Percentiles rank a stretch among this genome's conserved stretches.
Conservation (phyloP, 805 yeast genomes). For the Lipomyces starkeyi region DNA sequence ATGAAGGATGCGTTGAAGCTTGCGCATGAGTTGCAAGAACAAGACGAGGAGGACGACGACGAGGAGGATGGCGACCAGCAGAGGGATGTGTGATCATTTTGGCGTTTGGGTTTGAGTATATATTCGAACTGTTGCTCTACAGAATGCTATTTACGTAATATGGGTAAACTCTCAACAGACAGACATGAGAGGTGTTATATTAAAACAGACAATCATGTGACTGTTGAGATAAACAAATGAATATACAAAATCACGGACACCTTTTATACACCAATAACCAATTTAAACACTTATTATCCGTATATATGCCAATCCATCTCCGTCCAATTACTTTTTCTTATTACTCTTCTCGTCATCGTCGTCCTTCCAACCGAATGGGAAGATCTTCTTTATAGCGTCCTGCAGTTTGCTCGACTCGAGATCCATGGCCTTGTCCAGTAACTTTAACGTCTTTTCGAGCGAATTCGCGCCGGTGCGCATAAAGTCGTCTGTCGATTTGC, state of each 20-base stretch:
- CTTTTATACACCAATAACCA: not conserved
- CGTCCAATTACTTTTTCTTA: not conserved
- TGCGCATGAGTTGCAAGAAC: slow-evolving; percentile 40
- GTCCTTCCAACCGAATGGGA: not conserved
- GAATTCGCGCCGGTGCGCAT: not conserved
- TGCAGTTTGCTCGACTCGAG: slow-evolving; percentile 2
- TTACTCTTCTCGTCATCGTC: not conserved
- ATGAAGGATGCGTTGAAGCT: slow-evolving; percentile 45
- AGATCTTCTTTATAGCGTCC: not conserved
- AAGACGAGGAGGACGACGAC: slow-evolving; percentile 37
- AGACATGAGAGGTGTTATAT: not conserved
- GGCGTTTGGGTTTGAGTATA: not conserved
- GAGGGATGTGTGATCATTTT: not conserved
- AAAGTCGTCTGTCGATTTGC: not conserved
- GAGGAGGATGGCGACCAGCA: slow-evolving; percentile 6
- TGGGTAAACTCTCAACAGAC: not conserved
- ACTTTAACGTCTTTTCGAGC: not conserved
- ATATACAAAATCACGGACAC: not conserved
- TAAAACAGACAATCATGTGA: not conserved
- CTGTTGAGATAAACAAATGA: not conserved
- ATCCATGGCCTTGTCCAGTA: not conserved
- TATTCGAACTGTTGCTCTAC: not conserved
- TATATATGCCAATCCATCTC: not conserved
- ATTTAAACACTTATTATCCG: not conserved
- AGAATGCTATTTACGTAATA: not conserved